phyloP scores from a whole-genome alignment of 2,329 filamentous ascomycete species.

The Cercospora canescens region DNA sequence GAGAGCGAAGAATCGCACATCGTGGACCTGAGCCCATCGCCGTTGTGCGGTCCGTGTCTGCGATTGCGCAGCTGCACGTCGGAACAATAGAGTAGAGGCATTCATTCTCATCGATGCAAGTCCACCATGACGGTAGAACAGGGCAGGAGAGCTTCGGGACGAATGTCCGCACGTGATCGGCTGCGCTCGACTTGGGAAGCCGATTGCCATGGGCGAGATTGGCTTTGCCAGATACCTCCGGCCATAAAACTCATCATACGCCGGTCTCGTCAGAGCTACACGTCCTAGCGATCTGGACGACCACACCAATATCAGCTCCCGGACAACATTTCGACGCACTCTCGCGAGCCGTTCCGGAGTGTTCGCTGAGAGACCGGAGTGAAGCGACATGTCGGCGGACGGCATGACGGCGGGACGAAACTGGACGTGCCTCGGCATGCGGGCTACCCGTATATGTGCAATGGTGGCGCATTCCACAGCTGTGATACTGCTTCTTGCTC shows the following conservation, averaged over 20 bases:
- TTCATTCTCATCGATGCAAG: conserved; percentile 13
- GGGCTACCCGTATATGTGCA: background rate
- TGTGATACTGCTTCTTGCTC: background rate
- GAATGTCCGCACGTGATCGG: background rate
- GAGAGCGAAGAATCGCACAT: conserved; percentile 85
- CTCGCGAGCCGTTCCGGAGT: background rate
- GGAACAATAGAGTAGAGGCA: conserved; percentile 26
- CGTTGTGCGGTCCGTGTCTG: conserved; percentile 56
- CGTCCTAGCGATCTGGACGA: background rate
- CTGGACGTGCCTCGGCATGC: background rate
- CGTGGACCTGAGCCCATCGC: conserved; percentile 88
- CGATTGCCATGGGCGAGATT: background rate
- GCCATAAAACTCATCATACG: too few relatives aligned
- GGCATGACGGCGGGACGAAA: background rate
- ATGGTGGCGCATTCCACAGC: background rate
- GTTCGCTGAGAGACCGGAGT: background rate
- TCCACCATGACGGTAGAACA: background rate
- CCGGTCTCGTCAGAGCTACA: background rate
- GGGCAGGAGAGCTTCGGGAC: background rate
- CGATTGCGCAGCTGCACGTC: conserved; percentile 17
- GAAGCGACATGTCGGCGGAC: background rate
- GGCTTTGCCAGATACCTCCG: background rate
- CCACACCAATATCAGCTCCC: background rate
- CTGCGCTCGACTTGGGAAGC: background rate
- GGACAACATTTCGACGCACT: background rate